These are phyloP conservation scores for Gossypium rotundifolium DNA, from an alignment of 345 rosid species.

Conservation along the genomic window DNA sequence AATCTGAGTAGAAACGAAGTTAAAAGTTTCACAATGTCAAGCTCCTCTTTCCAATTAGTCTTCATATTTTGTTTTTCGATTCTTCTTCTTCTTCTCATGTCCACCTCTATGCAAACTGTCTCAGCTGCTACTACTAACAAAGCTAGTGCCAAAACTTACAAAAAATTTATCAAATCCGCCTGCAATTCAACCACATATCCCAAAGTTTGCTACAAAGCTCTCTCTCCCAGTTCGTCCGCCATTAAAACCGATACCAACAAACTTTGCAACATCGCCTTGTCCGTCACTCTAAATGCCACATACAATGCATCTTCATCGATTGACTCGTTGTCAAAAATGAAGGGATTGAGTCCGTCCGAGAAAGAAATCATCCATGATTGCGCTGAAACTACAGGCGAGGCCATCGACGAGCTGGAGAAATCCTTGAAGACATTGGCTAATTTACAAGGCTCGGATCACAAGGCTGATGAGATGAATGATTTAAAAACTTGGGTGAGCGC, in stretches of 20 bases:
- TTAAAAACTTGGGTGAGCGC: slow-evolving; percentile 65
- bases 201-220: slow-evolving; percentile 41
- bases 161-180: slow-evolving; percentile 38
- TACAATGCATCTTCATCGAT: slow-evolving; percentile 22
- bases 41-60: not conserved
- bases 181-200: slow-evolving; percentile 58
- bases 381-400: slow-evolving; percentile 32
- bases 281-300: slow-evolving; percentile 35
- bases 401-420: slow-evolving; percentile 43
- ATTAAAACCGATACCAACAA: slow-evolving; percentile 42
- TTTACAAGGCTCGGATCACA: slow-evolving; percentile 7
- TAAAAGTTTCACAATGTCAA: not conserved
- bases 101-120: not conserved
- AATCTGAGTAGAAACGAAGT: not conserved
- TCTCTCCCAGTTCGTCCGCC: slow-evolving; percentile 40
- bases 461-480: slow-evolving; percentile 26
- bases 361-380: slow-evolving; percentile 44
- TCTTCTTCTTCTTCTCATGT: not conserved
- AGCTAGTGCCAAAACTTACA: slow-evolving; percentile 21
- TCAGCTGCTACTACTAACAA: not conserved
- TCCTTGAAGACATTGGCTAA: slow-evolving; percentile 34
- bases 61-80: not conserved
- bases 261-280: slow-evolving; percentile 50
- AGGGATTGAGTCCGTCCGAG: slow-evolving; percentile 30
- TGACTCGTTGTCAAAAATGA: slow-evolving; percentile 23